Evolutionary conservation across 768 basidiomycete genomes (phyloP), one percentile per base, ranked within the genome.

Genomic region (Cystobasidium ongulense): DNA sequence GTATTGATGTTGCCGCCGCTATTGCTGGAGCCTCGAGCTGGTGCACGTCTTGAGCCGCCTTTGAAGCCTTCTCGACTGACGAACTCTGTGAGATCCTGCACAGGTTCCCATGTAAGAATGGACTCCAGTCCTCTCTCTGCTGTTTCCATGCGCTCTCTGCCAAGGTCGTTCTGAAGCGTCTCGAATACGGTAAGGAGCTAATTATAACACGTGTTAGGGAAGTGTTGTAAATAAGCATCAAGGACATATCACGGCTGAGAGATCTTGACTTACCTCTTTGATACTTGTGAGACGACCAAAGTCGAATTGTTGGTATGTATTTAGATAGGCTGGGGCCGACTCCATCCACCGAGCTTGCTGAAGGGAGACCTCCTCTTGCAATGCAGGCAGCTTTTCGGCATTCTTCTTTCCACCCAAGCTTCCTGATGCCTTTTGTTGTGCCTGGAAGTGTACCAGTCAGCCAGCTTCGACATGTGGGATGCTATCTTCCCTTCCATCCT

Each of bases 101-200:
- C 74, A 11, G 54, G 15, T 65, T 78, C 78, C 52, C 78, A 68
- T 13, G 41, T 61, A 31, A 79, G 63, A 1, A 76, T 73, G 1
- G 25, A 50, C 10, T 65, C 63, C 35, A 78, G 36, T 11, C 78
- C 36, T 5, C 67, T 33, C 46, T 79, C 78, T 18, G 77, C 78
- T 1, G 59, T 38, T 62, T 78, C 76, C 78, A 79, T 79, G 11
- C 75, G 39, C 35, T 77, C 78, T 11, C 76, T 52, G 5, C 76
- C 77, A 27, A 77, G 66, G 43, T 79, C 78, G 21, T 68, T 31
- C 15, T 52, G 35, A 43, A 76, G 53, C 0, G 78, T 79, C 18
- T 76, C 76, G 46, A 23, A 59, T 18, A 57, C 57, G 1, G 72
- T 66, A 25, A 79, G 65, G 43, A 43, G 33, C 52, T 79, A 67